Evolutionary conservation across 108 stramenopile genomes (phyloP).

Genomic region (Cyclotella cryptica): DNA sequence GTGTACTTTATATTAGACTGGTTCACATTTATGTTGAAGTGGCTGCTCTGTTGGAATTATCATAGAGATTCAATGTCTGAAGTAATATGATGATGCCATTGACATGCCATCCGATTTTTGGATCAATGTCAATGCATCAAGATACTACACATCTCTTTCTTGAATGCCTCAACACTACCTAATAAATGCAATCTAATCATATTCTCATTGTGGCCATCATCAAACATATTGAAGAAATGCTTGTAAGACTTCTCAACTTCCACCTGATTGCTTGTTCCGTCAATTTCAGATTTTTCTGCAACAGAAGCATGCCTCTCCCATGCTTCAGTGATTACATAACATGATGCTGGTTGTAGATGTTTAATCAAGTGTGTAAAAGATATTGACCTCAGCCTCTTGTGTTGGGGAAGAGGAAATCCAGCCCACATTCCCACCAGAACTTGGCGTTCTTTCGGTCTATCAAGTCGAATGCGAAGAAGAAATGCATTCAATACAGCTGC

Average conservation of each 20-base stretch:
- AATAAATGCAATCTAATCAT: constrained; percentile 19
- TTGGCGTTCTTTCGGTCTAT: background rate
- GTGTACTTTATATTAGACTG: too few relatives aligned
- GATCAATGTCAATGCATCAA: too few relatives aligned
- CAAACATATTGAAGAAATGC: constrained; percentile 28
- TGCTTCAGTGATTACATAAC: constrained; percentile 36
- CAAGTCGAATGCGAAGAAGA: constrained; percentile 26
- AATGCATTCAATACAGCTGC: constrained; percentile 19
- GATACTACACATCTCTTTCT: background rate
- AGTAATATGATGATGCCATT: too few relatives aligned
- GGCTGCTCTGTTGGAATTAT: too few relatives aligned
- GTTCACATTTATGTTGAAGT: too few relatives aligned
- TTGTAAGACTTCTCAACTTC: constrained; percentile 30
- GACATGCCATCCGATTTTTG: background rate
- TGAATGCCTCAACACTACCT: constrained; percentile 20
- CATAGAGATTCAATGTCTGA: too few relatives aligned
- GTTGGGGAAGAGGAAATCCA: background rate
- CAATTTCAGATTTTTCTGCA: background rate
- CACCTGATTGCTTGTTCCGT: background rate
- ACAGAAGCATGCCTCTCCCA: constrained; percentile 34
- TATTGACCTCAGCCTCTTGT: background rate
- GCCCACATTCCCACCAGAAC: constrained; percentile 31
- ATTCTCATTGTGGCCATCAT: background rate
- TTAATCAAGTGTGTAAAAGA: constrained; percentile 22
- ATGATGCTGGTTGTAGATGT: constrained; percentile 22